Evolutionary conservation across 1,284 basidiomycete species (phyloP), one percentile per base, ranked within the genome.

Genomic region (Heterobasidion parviporum): DNA sequence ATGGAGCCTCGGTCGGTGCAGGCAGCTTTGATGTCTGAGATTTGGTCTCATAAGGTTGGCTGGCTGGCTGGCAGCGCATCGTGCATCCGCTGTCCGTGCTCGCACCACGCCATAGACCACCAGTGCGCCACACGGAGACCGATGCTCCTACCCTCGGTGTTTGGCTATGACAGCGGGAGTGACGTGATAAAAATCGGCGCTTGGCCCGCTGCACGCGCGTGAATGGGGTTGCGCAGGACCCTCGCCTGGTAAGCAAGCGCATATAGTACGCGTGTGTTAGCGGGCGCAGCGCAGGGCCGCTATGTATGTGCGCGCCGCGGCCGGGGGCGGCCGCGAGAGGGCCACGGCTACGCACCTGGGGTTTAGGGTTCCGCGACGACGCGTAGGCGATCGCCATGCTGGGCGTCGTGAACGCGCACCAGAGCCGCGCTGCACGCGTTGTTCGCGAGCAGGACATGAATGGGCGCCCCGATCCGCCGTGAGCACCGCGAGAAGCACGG

Each of bases 361-460:
- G 79, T 63, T 75, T 79, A 33, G 73, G 70, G 46, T 74, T 69
- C 48, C 64, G 62, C 45, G 79, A 75, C 20, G 82, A 81, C 8
- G 78, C 78, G 61, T 85, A 87, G 38, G 78, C 87, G 53, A 90
- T 72, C 0, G 87, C 85, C 87, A 91, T 89, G 65, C 84, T 87
- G 34, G 80, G 73, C n/a, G 88, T 84, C 9, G 88, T 90, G 70
- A 91, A 91, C 41, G 82, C 86, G 64, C 88, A 89, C 85, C 86
- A 90, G 38, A 89, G 67, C 41, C 85, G 80, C 32, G 77, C 87
- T 85, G 56, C 20, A 14, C 12, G 10, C 12, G 3, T 26, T 5
- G 26, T 26, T 44, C 8, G 51, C 32, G 53, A 50, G 45, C 44
- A 20, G 12, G 38, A 12, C 38, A 3, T 41, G 38, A 41, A 6